phyloP scores from a whole-genome alignment of 1,284 basidiomycete genomes.

The Apiotrichum montevideense region DNA sequence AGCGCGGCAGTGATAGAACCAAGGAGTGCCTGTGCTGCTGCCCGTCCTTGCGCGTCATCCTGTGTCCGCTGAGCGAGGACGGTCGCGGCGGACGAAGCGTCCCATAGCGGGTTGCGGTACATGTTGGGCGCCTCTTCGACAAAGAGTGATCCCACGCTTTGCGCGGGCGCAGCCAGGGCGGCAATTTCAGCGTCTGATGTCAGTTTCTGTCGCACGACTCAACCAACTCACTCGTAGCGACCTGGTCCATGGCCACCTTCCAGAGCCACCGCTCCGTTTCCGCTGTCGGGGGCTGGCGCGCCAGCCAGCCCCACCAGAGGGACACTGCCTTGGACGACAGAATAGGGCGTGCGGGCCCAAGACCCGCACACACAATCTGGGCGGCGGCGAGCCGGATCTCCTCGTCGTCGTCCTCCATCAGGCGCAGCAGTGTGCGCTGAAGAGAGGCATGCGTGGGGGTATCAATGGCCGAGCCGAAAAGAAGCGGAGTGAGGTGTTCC shows the following conservation, averaged over 20 bases:
- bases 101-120: conserved; percentile 35
- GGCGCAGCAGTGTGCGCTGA: conserved; percentile 20
- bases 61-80: neutral
- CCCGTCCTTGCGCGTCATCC: neutral
- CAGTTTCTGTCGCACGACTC: neutral
- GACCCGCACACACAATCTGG: conserved; percentile 21
- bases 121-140: conserved; percentile 43
- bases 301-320: conserved; percentile 33
- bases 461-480: conserved; percentile 6
- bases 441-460: conserved; percentile 2
- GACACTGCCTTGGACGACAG: conserved; percentile 25
- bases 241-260: conserved; percentile 9
- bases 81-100: conserved; percentile 21
- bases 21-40: neutral
- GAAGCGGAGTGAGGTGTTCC: conserved; percentile 10
- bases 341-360: conserved; percentile 13
- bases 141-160: conserved; percentile 30
- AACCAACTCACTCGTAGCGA: conserved; percentile 19
- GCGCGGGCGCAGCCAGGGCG: neutral
- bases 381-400: conserved; percentile 30
- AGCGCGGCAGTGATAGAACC: neutral
- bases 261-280: conserved; percentile 28
- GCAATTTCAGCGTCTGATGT: neutral
- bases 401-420: conserved; percentile 42
- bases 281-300: neutral